phyloP scores from a whole-genome alignment of 495 filamentous ascomycete genomes.

The Physcia stellaris region DNA sequence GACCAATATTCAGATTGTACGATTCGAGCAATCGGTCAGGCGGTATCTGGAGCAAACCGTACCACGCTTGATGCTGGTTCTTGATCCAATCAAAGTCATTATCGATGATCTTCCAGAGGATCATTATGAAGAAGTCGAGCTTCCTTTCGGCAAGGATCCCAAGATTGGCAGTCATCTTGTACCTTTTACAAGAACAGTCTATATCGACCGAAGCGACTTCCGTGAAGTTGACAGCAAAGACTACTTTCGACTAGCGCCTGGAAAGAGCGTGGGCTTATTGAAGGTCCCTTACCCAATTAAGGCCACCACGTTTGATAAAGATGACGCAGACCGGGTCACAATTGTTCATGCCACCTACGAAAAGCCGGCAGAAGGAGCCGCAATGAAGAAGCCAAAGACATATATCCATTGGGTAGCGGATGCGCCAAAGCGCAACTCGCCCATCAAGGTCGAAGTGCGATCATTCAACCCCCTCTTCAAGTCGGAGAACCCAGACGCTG shows the following conservation, averaged over 20 bases:
- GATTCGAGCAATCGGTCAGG: slow-evolving; percentile 69
- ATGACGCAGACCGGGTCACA: slow-evolving; percentile 56
- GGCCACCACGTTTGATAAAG: slow-evolving; percentile 61
- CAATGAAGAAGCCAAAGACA: slow-evolving; percentile 65
- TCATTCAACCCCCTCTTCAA: slow-evolving; percentile 78
- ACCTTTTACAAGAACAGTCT: slow-evolving; percentile 72
- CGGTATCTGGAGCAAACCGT: slow-evolving; percentile 73
- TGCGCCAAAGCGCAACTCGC: slow-evolving; percentile 41
- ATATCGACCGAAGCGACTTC: slow-evolving; percentile 91
- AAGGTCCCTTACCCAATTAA: slow-evolving; percentile 74
- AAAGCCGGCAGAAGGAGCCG: slow-evolving; percentile 31
- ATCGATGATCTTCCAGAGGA: slow-evolving; percentile 62
- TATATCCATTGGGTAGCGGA: slow-evolving; percentile 85
- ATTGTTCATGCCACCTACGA: slow-evolving; percentile 53
- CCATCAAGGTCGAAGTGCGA: slow-evolving; percentile 65
- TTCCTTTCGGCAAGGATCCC: slow-evolving; percentile 67
- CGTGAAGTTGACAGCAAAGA: slow-evolving; percentile 70
- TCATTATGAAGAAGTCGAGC: slow-evolving; percentile 43
- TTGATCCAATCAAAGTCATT: slow-evolving; percentile 56
- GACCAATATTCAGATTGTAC: slow-evolving; percentile 5
- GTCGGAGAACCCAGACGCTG: slow-evolving; percentile 58
- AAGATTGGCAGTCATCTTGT: slow-evolving; percentile 46
- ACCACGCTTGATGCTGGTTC: slow-evolving; percentile 68
- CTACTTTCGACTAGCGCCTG: slow-evolving; percentile 88
- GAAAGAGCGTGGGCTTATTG: slow-evolving; percentile 77